A percentile compares a stretch with the other conserved stretches of the same genome.
Conservation (phyloP, 148 eudicot species). For the Vaccinium darrowii region DNA sequence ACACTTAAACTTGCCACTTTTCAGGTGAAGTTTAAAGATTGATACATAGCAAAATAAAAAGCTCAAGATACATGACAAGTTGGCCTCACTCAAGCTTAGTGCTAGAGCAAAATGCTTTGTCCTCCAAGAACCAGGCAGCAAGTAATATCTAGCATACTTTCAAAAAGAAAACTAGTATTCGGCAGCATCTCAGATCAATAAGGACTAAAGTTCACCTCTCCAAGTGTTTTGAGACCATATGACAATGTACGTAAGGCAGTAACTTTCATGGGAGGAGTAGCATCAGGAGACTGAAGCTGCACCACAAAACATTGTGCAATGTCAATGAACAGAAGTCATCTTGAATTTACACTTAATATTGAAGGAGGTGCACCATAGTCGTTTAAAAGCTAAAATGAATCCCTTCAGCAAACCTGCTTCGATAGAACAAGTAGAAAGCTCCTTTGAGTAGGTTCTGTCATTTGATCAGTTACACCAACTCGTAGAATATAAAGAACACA, state of each 20-base stretch:
- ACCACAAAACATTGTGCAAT: slow-evolving; percentile 16
- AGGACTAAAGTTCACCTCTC: slow-evolving; percentile 60
- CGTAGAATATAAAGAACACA: slow-evolving; percentile 95
- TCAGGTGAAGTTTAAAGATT: not conserved
- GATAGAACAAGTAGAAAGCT: slow-evolving; percentile 77
- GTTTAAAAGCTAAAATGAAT: not conserved
- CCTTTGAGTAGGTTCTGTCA: slow-evolving; percentile 98
- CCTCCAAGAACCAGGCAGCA: not conserved
- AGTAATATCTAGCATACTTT: not conserved
- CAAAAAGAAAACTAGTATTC: not conserved
- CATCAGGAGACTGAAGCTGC: slow-evolving; percentile 84
- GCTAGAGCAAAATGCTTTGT: not conserved
- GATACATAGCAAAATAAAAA: not conserved
- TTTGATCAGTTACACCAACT: slow-evolving; percentile 90
- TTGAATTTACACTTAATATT: not conserved
- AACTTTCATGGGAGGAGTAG: slow-evolving; percentile 71
- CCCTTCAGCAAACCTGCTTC: slow-evolving; percentile 64
- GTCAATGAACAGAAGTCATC: slow-evolving; percentile 11
- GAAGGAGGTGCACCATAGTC: slow-evolving; percentile 4
- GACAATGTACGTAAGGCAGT: slow-evolving; percentile 87
- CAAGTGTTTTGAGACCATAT: slow-evolving; percentile 78
- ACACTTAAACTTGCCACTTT: not conserved
- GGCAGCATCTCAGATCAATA: not conserved
- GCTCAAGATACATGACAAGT: not conserved
- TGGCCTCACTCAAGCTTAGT: not conserved